Base-by-base conservation (phyloP, 352 stramenopile species). In the Phytopythium chamaehyphon region DNA sequence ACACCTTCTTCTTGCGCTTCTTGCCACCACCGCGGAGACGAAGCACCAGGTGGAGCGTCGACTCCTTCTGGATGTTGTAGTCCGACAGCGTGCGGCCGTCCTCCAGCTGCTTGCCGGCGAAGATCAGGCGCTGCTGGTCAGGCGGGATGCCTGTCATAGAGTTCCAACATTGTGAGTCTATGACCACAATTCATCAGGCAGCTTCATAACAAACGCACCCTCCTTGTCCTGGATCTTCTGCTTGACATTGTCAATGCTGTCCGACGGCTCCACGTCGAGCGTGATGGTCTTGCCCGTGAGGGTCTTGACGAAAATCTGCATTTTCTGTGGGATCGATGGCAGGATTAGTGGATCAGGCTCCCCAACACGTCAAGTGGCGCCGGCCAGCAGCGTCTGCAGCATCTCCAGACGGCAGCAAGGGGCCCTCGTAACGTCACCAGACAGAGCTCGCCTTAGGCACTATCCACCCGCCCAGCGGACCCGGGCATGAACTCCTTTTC, bases 171-270 rank as follows among this genome's bases (percentile, higher is more conserved):
- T 0, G 37, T 71, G 1, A 64, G 51, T 31, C 23, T n/a, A n/a
- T n/a, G n/a, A n/a, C n/a, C n/a, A n/a, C n/a, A n/a, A n/a, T n/a
- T n/a, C n/a, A n/a, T n/a, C n/a, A n/a, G n/a, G n/a, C n/a, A n/a
- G n/a, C n/a, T n/a, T n/a, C n/a, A n/a, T 2, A 10, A 47, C 10
- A 15, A 2, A 77, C 75, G 0, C 33, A 86, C 82, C 98, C 81
- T 99, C 98, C 91, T 99, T 99, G 82, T 99, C 97, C 86, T 99
- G 98, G 70, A 99, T 99, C 93, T 99, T 99, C 61, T 95, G 86
- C 92, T 99, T 99, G 57, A 99, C 97, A 86, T 99, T 99, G 76
- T 99, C 97, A 87, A 99, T 99, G 59, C 93, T 98, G 78, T 99
- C 98, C 38, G 85, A 97, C 38, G 97, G 94, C 80, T 99, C 97